Percentiles rank a stretch among this genome's conserved stretches.
These are phyloP conservation scores for Coprinellus micaceus DNA, from an alignment of 768 basidiomycete genomes.

Conservation along the genomic window DNA sequence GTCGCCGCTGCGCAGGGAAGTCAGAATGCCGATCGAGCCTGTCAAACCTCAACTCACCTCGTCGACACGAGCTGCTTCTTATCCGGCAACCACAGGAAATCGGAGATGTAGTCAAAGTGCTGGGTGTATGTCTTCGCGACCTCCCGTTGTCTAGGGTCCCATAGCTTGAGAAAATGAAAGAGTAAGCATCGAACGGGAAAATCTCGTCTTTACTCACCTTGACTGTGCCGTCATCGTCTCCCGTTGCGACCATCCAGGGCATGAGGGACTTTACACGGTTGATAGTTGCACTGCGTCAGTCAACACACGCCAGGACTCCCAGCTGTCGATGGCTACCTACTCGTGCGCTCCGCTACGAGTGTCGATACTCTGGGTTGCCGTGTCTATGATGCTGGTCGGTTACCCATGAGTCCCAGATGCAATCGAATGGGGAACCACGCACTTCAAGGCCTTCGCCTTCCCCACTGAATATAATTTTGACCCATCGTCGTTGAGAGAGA, in stretches of 20 bases:
- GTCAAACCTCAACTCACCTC: constrained; percentile 51
- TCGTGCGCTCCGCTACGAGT: constrained; percentile 58
- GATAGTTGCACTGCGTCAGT: constrained; percentile 63
- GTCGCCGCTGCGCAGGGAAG: constrained; percentile 63
- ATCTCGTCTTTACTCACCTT: constrained; percentile 51
- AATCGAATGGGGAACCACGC: constrained; percentile 27
- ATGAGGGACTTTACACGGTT: constrained; percentile 77
- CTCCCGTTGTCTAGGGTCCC: constrained; percentile 77
- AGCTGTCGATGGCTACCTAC: constrained; percentile 37
- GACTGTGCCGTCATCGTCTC: constrained; percentile 92
- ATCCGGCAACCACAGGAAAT: constrained; percentile 82
- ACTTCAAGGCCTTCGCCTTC: constrained; percentile 80
- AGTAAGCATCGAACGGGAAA: neutral
- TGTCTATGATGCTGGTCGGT: constrained; percentile 68
- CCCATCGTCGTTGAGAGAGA: constrained; percentile 68
- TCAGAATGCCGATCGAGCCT: neutral
- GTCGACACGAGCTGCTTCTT: constrained; percentile 84
- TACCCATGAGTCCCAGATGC: constrained; percentile 15
- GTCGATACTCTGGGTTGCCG: constrained; percentile 48
- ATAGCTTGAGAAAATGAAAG: constrained; percentile 53
- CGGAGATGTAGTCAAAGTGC: constrained; percentile 93
- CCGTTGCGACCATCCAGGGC: constrained; percentile 73
- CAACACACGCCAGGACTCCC: constrained; percentile 29
- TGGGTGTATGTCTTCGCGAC: constrained; percentile 69
- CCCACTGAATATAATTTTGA: constrained; percentile 70